Evolutionary conservation across 345 rosid species (phyloP).

Genomic region (Ceriops decandra): DNA sequence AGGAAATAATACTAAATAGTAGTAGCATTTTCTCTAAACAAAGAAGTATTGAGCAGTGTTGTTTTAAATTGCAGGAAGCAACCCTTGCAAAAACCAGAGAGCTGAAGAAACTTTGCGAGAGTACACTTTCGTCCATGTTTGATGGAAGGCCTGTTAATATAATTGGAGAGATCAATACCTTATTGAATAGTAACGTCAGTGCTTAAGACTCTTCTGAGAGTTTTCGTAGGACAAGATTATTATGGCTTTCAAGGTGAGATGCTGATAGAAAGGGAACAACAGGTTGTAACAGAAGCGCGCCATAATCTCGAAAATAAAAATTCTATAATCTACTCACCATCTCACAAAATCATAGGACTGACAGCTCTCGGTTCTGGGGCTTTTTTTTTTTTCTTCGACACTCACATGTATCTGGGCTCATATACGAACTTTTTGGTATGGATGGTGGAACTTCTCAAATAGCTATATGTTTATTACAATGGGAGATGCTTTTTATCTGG

Average conservation of each 20-base stretch:
- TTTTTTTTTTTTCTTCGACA: constrained; percentile 42
- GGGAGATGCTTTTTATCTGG: constrained; percentile 50
- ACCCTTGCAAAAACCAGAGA: constrained; percentile 75
- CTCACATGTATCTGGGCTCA: constrained; percentile 70
- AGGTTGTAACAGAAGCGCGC: too few species aligned
- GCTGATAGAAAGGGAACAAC: not conserved
- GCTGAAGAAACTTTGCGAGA: constrained; percentile 84
- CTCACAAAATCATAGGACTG: constrained; percentile 48
- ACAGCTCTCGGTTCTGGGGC: constrained; percentile 31
- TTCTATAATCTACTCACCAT: constrained; percentile 20
- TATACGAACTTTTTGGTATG: constrained; percentile 67
- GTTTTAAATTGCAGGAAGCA: constrained; percentile 58
- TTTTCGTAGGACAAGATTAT: constrained; percentile 13
- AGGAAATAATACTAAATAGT: not conserved
- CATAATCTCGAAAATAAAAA: too few species aligned
- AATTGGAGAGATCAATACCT: constrained; percentile 88
- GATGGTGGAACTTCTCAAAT: constrained; percentile 60
- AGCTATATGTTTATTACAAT: constrained; percentile 67
- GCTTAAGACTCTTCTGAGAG: constrained; percentile 29
- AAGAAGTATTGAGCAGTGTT: not conserved
- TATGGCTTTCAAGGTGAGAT: constrained; percentile 6
- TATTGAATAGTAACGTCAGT: constrained; percentile 62
- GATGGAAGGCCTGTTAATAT: constrained; percentile 96
- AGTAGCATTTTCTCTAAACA: not conserved
- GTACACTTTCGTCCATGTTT: constrained; percentile 77